phyloP scores from a whole-genome alignment of 2,329 filamentous ascomycete species.

The Trichoderma sp. region DNA sequence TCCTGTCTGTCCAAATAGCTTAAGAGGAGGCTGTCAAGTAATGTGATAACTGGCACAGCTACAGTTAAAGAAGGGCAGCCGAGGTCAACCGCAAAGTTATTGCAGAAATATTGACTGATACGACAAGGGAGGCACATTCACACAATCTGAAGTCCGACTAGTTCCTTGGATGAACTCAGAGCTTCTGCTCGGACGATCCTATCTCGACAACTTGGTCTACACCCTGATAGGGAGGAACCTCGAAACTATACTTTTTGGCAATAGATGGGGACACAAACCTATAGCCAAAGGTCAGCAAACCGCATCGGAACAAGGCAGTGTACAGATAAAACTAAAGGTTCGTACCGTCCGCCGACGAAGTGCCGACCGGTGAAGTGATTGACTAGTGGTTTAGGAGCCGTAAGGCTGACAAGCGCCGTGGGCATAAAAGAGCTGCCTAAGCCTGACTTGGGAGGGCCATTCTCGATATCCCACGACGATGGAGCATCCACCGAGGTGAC shows the following conservation, averaged over 20 bases:
- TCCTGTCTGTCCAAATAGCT: conserved; percentile 61
- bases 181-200: conserved; percentile 52
- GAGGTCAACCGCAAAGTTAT: conserved; percentile 11
- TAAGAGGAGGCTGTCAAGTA: conserved; percentile 58
- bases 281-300: conserved; percentile 1
- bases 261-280: conserved; percentile 80
- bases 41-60: conserved; percentile 47
- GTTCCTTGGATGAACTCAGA: conserved; percentile 45
- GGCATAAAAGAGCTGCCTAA: conserved; percentile 82
- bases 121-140: conserved; percentile 23
- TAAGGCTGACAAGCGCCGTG: conserved; percentile 79
- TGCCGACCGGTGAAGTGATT: conserved; percentile 84
- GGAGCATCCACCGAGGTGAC: conserved; percentile 91
- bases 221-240: conserved; percentile 80
- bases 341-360: conserved; percentile 83
- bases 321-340: conserved; percentile 32
- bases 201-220: conserved; percentile 90
- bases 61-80: background rate
- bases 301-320: background rate
- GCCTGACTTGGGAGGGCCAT: conserved; percentile 76
- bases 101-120: conserved; percentile 8
- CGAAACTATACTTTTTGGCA: conserved; percentile 83
- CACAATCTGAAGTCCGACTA: background rate
- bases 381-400: conserved; percentile 88
- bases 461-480: conserved; percentile 91